Base-by-base conservation (phyloP, 305 asterid species). In the Ruellia speciosa region DNA sequence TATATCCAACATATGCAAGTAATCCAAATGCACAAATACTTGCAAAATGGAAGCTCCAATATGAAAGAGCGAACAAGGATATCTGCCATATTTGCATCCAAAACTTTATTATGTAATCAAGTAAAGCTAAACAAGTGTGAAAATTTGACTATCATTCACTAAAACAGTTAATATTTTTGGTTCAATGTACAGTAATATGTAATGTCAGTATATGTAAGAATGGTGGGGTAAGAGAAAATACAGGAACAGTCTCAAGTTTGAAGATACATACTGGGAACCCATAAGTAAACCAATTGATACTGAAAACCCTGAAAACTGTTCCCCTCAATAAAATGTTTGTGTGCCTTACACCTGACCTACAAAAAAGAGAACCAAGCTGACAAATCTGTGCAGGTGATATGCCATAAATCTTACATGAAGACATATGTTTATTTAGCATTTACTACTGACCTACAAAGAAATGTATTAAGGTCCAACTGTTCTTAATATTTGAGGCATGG, bases 1-100 rank as follows among this genome's bases (percentile, higher is more conserved):
- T 77, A 75, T 93, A 93, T 45, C 97, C 97, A 74, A 93, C 96
- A 66, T 93, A 93, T 17, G 86, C 89, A 66, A 93, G 94, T 74
- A 93, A 73, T 62, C 90, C 99, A 71, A 86, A 93, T 59, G 99
- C 99, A 70, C 99, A 93, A 64, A 93, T 80, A 74, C 99, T 93
- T 37, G 99, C 96, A 67, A 93, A 93, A 77, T 82, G 93, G 85
- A 86, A 88, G 88, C 99, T 93, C 99, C 99, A 93, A 70, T 84
- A 92, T 7, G 96, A 83, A 54, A 93, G 95, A 45, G 89, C 92
- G 60, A 93, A 75, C 80, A 93, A 77, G 65, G 98, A 85, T 69
- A 90, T 81, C 95, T 88, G 89, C 60, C 83, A 86, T 70, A 63
- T 72, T 70, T 24, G 65, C 65, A 73, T 68, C 58, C 66, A 72